A percentile compares a stretch with the other conserved stretches of the same genome.
These are phyloP conservation scores for Filobasidium floriforme DNA, from an alignment of 768 basidiomycete genomes.

Conservation along the genomic window DNA sequence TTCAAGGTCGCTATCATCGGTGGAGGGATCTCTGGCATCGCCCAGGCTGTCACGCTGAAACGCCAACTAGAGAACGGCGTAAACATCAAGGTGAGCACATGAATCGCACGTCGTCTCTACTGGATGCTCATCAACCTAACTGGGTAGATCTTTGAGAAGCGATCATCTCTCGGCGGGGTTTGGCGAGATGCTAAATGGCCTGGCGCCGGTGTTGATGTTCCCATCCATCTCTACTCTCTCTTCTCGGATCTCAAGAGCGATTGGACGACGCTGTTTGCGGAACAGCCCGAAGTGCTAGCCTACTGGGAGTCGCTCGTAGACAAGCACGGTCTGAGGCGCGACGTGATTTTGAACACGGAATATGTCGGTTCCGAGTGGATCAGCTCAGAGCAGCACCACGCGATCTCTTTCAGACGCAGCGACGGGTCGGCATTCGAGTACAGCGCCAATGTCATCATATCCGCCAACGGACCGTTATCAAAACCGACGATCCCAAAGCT, in stretches of 20 bases:
- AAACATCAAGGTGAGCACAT: conserved; percentile 10
- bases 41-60: conserved; percentile 24
- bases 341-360: conserved; percentile 46
- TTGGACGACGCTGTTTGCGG: conserved; percentile 51
- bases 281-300: conserved; percentile 52
- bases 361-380: conserved; percentile 53
- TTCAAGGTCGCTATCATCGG: conserved; percentile 7
- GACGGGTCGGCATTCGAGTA: conserved; percentile 43
- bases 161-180: not conserved
- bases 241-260: conserved; percentile 48
- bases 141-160: conserved; percentile 1
- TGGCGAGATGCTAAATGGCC: conserved; percentile 17
- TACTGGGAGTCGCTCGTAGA: conserved; percentile 53
- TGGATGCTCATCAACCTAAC: too few species aligned
- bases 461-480: conserved; percentile 49
- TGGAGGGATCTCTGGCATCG: conserved; percentile 27
- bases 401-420: conserved; percentile 46
- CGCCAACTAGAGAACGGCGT: conserved; percentile 21
- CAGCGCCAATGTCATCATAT: conserved; percentile 52
- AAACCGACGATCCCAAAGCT: conserved; percentile 51
- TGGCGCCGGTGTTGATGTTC: conserved; percentile 11
- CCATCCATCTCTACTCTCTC: conserved; percentile 11
- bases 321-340: conserved; percentile 7
- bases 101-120: too few species aligned
- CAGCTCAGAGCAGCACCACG: conserved; percentile 47